These are phyloP conservation scores for Venturia aucupariae DNA, from an alignment of 2,329 filamentous ascomycete genomes.

Conservation along the genomic window DNA sequence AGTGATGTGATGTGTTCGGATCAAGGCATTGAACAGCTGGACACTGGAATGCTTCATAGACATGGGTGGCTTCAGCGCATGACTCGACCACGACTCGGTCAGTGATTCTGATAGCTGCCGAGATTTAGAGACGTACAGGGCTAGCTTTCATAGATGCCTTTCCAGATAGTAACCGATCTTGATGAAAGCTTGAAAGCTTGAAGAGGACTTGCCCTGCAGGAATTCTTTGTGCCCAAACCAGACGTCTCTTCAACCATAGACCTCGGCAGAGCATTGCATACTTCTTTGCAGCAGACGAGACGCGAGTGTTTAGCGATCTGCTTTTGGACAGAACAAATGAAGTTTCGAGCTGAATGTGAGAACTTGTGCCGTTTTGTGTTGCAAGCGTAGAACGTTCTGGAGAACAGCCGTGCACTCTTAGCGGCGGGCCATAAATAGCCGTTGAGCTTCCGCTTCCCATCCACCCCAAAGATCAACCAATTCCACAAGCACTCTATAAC, in stretches of 20 bases:
- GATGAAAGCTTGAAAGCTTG: too few species aligned
- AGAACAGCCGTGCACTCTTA: not conserved
- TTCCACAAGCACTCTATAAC: not conserved
- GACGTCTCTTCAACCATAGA: too few species aligned
- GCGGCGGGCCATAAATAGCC: not conserved
- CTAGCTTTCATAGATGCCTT: not conserved
- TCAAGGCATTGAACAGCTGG: constrained; percentile 47
- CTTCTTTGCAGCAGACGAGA: not conserved
- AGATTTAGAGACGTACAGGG: not conserved
- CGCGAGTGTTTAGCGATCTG: not conserved
- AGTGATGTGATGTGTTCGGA: constrained; percentile 73
- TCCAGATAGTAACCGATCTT: too few species aligned
- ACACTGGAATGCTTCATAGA: not conserved
- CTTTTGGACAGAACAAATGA: not conserved
- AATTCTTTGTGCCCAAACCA: not conserved
- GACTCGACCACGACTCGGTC: not conserved
- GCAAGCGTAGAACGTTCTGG: not conserved
- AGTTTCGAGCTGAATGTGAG: not conserved
- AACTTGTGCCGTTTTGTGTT: not conserved
- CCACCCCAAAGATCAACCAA: not conserved
- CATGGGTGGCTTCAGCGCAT: not conserved
- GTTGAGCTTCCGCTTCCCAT: not conserved
- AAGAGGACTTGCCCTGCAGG: not conserved
- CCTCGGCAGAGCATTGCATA: not conserved
- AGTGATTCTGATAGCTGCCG: not conserved